These are phyloP conservation scores for Geotrichum candidum DNA, from an alignment of 1,139 yeast species.

Conservation along the genomic window DNA sequence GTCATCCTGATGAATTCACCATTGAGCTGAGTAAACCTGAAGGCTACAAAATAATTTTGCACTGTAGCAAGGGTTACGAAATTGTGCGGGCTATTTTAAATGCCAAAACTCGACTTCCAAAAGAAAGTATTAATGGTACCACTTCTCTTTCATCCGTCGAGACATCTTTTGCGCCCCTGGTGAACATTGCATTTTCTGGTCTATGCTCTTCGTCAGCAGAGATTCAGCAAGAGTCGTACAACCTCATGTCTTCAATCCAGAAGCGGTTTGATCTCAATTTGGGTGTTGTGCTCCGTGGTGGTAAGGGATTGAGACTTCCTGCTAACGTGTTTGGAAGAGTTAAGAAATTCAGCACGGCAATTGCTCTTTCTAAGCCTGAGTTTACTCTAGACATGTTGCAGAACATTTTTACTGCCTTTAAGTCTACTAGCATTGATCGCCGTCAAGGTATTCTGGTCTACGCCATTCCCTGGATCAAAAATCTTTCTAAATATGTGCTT, in stretches of 20 bases:
- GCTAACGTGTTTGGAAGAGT: slow-evolving; percentile 62
- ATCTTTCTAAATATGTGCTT: slow-evolving; percentile 51
- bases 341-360: slow-evolving; percentile 50
- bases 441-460: slow-evolving; percentile 46
- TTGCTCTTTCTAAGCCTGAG: slow-evolving; percentile 53
- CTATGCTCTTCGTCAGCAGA: slow-evolving; percentile 53
- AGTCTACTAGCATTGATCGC: slow-evolving; percentile 37
- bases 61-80: slow-evolving; percentile 22
- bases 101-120: slow-evolving; percentile 24
- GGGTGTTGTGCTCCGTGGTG: slow-evolving; percentile 45
- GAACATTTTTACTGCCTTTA: slow-evolving; percentile 56
- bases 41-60: slow-evolving; percentile 19
- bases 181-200: slow-evolving; percentile 64
- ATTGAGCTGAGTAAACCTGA: slow-evolving; percentile 39
- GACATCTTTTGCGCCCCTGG: slow-evolving; percentile 31
- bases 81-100: slow-evolving; percentile 27
- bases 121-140: neutral
- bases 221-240: slow-evolving; percentile 59
- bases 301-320: slow-evolving; percentile 67
- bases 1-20: slow-evolving; percentile 52
- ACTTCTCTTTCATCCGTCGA: slow-evolving; percentile 1
- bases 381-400: slow-evolving; percentile 57
- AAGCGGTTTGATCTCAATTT: slow-evolving; percentile 55
- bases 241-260: slow-evolving; percentile 58
- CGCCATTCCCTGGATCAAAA: slow-evolving; percentile 73